Evolutionary conservation across 495 filamentous ascomycete genomes (phyloP), one percentile per base, ranked within the genome.

Genomic region (Halenospora varia): DNA sequence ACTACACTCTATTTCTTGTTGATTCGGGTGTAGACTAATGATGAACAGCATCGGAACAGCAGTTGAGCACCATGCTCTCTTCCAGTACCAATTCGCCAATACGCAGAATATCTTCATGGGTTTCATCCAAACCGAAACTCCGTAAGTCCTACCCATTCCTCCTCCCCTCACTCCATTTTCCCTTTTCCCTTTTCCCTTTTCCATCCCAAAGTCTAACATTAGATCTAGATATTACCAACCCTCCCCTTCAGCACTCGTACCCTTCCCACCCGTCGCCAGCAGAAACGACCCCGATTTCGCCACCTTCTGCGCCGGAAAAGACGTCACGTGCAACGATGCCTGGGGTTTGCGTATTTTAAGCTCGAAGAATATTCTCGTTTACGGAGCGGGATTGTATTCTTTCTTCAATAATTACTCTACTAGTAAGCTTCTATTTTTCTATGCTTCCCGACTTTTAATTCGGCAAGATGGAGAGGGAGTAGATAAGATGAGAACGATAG

Each of bases 61-160:
- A 0, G 84, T 84, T 3, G 90, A 96, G 71, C 90, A 96, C 70
- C 81, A 85, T 68, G 73, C 79, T 3, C 77, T 95, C 1, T 92
- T 91, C 66, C 88, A 96, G 67, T 95, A 93, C 76, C 87, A 94
- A 57, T 74, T 94, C 60, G 72, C 76, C 49, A 80, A 79, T 47
- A 2, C 25, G 56, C 73, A 81, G 62, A 84, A 88, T 59, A 75
- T 93, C 51, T 86, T 84, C 66, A 84, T 83, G 68, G 86, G 87
- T 18, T 82, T 87, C 68, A 85, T 93, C 65, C 90, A 96, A 63
- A 91, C 90, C 8, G 90, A 95, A 70, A 90, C 90, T 1, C 88
- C 87, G 52, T 84, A 81, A 62, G 57, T 59, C 46, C 51, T 57
- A 44, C 24, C 46, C 25, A 42, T 53, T 25, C 24, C n/a, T 26